A percentile compares a stretch with the other conserved stretches of the same genome.
Evolutionary conservation across 495 filamentous ascomycete species (phyloP).

Genomic region (Xylaria intraflava): DNA sequence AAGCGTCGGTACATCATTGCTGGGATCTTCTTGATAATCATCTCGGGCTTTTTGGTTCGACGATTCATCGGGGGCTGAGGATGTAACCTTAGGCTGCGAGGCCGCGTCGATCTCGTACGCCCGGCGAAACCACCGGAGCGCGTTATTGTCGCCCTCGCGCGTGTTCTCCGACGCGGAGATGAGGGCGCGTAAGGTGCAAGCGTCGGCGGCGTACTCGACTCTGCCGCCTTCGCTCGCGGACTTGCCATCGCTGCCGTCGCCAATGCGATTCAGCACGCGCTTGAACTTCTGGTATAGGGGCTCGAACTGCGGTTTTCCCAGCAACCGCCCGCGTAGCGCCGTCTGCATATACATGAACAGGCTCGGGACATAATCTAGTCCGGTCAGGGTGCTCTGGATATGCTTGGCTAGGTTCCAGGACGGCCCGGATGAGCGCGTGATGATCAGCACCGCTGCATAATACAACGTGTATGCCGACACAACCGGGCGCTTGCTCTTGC

Average conservation of each 20-base stretch:
- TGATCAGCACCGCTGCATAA: conserved; percentile 8
- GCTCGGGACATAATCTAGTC: conserved; percentile 13
- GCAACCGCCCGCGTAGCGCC: neutral
- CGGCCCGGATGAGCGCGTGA: neutral
- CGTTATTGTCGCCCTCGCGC: conserved; percentile 3
- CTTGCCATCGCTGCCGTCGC: neutral
- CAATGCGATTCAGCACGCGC: neutral
- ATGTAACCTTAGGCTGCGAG: neutral
- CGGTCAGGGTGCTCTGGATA: conserved; percentile 11
- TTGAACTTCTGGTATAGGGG: conserved; percentile 1
- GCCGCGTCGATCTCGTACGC: conserved; percentile 3
- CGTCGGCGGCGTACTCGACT: conserved; percentile 15
- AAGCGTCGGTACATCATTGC: neutral
- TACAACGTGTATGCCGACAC: conserved; percentile 14
- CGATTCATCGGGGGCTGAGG: neutral
- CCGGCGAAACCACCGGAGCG: conserved; percentile 10
- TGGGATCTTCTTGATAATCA: neutral
- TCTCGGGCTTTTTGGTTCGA: neutral
- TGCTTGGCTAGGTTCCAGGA: conserved; percentile 1
- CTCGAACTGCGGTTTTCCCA: conserved; percentile 12
- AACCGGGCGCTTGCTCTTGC: neutral
- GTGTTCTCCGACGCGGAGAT: neutral
- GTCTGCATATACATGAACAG: conserved; percentile 8
- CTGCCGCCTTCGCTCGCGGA: neutral
- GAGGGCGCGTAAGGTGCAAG: conserved; percentile 15